phyloP scores from a whole-genome alignment of 2,329 filamentous ascomycete species.

The Stagonosporopsis cucurbitacearum region DNA sequence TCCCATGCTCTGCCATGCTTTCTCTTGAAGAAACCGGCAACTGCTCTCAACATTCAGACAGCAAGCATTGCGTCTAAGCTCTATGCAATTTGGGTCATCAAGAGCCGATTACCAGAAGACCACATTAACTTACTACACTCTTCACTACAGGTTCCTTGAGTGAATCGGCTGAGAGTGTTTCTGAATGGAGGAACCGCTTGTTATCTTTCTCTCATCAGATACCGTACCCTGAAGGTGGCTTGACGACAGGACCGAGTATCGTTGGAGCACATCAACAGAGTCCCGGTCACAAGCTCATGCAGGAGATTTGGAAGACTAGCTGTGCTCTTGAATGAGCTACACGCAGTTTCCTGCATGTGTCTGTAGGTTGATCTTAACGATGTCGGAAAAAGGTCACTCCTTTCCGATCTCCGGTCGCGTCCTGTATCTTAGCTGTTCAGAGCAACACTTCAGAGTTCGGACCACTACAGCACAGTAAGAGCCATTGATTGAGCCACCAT shows the following conservation, averaged over 20 bases:
- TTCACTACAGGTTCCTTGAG: too few species aligned
- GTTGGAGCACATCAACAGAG: neutral
- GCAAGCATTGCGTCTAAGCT: too few species aligned
- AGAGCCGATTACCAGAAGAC: too few species aligned
- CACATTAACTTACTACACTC: too few species aligned
- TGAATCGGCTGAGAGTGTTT: too few species aligned
- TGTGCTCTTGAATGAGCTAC: neutral
- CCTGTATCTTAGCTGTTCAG: conserved; percentile 5
- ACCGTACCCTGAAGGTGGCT: neutral
- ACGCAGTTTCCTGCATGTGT: neutral
- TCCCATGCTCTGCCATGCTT: too few species aligned
- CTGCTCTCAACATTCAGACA: neutral
- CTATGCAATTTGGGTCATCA: too few species aligned
- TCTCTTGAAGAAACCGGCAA: neutral
- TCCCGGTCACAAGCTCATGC: neutral
- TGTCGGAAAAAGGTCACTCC: neutral
- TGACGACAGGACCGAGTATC: neutral
- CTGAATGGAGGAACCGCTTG: too few species aligned
- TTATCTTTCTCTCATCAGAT: too few species aligned
- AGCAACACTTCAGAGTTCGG: conserved; percentile 13
- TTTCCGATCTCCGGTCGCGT: too few species aligned
- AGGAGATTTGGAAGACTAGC: neutral
- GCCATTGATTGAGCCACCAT: conserved; percentile 2
- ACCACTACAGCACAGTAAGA: conserved; percentile 1
- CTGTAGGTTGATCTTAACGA: conserved; percentile 2